Conservation (phyloP, 495 filamentous ascomycete species). For the Rostrohypoxylon terebratum region DNA sequence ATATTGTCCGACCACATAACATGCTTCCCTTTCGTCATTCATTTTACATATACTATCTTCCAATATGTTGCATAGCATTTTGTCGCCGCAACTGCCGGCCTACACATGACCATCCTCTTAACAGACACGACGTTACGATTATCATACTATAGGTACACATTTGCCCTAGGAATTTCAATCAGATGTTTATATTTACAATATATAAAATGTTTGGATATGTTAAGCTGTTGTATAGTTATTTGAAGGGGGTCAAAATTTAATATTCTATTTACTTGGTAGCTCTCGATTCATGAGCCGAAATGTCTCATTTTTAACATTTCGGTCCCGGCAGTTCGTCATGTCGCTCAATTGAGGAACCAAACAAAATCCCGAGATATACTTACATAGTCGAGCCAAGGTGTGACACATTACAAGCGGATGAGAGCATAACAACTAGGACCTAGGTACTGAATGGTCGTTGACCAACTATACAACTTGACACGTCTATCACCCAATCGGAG, state of each 20-base stretch:
- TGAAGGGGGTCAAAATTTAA: neutral
- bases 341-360: slow-evolving; percentile 1
- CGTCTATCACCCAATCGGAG: neutral
- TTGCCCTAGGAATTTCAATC: slow-evolving; percentile 2
- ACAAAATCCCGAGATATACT: neutral
- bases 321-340: slow-evolving; percentile 8
- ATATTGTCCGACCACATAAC: slow-evolving; percentile 22
- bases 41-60: neutral
- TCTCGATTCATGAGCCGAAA: slow-evolving; percentile 32
- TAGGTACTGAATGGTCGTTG: neutral
- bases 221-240: neutral
- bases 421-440: neutral
- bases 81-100: neutral
- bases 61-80: slow-evolving; percentile 1
- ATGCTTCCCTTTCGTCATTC: slow-evolving; percentile 8
- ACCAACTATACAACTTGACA: neutral
- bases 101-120: neutral
- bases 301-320: slow-evolving; percentile 21
- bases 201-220: neutral
- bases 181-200: neutral
- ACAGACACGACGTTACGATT: slow-evolving; percentile 24
- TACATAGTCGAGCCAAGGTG: neutral
- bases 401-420: neutral
- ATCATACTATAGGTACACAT: slow-evolving; percentile 5
- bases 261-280: neutral